phyloP scores from a whole-genome alignment of 2,329 filamentous ascomycete genomes.

The Aureobasidium leucospermi region DNA sequence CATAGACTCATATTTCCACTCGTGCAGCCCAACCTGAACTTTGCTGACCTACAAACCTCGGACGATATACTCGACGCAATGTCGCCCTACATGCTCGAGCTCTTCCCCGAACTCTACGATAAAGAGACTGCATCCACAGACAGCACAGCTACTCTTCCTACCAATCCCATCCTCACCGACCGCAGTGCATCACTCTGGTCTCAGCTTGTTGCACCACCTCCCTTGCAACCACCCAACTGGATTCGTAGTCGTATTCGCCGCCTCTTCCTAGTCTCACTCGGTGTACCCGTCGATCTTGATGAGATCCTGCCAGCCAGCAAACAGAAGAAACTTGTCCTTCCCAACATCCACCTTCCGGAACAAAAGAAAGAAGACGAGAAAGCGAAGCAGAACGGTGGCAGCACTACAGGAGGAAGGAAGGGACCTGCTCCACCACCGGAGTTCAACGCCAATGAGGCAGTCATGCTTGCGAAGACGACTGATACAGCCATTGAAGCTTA shows the following conservation, averaged over 20 bases:
- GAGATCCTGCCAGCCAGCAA: constrained; percentile 96
- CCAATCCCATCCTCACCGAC: constrained; percentile 62
- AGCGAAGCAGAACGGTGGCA: constrained; percentile 19
- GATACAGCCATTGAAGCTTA: constrained; percentile 74
- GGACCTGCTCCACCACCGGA: constrained; percentile 64
- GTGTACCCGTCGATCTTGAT: constrained; percentile 91
- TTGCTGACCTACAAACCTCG: constrained; percentile 26
- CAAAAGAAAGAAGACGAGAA: constrained; percentile 19
- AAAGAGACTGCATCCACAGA: constrained; percentile 22
- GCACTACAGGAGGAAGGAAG: constrained; percentile 21
- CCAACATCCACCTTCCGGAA: constrained; percentile 54
- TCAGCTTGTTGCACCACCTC: constrained; percentile 88
- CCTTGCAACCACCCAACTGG: constrained; percentile 94
- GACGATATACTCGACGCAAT: constrained; percentile 55
- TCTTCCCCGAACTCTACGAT: constrained; percentile 52
- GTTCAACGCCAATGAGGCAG: constrained; percentile 71
- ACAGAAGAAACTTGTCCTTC: constrained; percentile 93
- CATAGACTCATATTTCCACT: not conserved
- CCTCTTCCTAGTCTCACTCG: constrained; percentile 89
- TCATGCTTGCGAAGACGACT: constrained; percentile 74
- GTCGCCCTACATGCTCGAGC: constrained; percentile 58
- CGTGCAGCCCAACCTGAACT: constrained; percentile 14
- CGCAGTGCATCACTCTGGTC: constrained; percentile 90
- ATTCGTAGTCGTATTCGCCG: constrained; percentile 91
- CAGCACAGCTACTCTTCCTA: constrained; percentile 24